Conservation (phyloP, 306 rosid species). For the Medicago ruthenica region DNA sequence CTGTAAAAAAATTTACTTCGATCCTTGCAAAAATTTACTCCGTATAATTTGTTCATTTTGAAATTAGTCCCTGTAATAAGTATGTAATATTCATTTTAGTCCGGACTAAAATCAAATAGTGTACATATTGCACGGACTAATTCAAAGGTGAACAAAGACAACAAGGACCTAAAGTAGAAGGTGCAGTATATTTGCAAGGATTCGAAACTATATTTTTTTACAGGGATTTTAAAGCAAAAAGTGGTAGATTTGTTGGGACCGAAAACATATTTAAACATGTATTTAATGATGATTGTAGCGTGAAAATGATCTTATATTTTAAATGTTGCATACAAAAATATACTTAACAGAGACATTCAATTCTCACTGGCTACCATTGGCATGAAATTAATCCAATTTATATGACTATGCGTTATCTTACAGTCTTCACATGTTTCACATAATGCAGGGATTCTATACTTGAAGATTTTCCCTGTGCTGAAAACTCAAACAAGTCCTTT, state of each 20-base stretch:
- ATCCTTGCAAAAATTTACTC: background rate
- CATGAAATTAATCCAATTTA: slow-evolving; percentile 27
- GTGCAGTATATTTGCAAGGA: too few species aligned
- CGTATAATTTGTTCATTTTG: too few species aligned
- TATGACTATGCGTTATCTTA: slow-evolving; percentile 35
- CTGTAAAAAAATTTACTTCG: too few species aligned
- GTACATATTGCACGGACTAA: too few species aligned
- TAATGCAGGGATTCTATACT: slow-evolving; percentile 71
- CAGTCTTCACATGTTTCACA: slow-evolving; percentile 38
- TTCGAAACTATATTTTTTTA: background rate
- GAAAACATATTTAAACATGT: too few species aligned
- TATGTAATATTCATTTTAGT: too few species aligned
- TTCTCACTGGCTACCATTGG: slow-evolving; percentile 49
- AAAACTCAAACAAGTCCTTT: slow-evolving; percentile 48
- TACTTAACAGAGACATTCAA: slow-evolving; percentile 52
- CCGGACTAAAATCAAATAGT: too few species aligned
- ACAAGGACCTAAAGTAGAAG: background rate
- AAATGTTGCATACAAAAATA: slow-evolving; percentile 24
- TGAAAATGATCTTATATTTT: slow-evolving; percentile 32
- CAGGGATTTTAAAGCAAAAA: too few species aligned
- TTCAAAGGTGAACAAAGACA: too few species aligned
- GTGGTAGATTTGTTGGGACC: too few species aligned
- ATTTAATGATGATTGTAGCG: background rate
- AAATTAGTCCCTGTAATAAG: too few species aligned
- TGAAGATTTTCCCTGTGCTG: slow-evolving; percentile 59